Percentiles rank a stretch among this genome's conserved stretches.
These are phyloP conservation scores for Acorus gramineus DNA, from an alignment of 106 monocot genomes.

Conservation along the genomic window DNA sequence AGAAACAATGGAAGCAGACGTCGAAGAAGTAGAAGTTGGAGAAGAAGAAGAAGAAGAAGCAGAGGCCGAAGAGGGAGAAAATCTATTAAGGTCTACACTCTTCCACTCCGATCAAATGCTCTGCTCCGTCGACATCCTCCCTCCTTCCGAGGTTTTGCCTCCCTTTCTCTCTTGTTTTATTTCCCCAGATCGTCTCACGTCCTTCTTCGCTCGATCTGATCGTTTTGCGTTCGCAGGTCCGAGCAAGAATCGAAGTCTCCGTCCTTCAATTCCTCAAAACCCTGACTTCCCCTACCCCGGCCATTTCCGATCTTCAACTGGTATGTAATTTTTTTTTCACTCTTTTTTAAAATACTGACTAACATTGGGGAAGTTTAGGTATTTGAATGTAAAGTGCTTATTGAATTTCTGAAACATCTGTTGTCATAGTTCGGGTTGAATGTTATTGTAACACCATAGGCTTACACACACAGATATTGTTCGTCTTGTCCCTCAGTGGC, in stretches of 20 bases:
- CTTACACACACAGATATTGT: too few species aligned
- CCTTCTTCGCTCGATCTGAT: not conserved
- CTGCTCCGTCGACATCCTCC: slow-evolving; percentile 74
- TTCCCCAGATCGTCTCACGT: not conserved
- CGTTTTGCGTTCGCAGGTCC: slow-evolving; percentile 24
- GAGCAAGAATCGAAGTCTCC: slow-evolving; percentile 73
- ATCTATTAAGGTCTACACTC: slow-evolving; percentile 50
- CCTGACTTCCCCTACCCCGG: slow-evolving; percentile 42
- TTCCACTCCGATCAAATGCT: slow-evolving; percentile 79
- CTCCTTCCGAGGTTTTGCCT: slow-evolving; percentile 40
- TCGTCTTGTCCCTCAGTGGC: too few species aligned
- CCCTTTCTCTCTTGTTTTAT: not conserved
- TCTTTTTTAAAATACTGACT: not conserved
- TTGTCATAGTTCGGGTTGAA: too few species aligned
- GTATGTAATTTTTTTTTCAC: slow-evolving; percentile 22
- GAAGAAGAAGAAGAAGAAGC: too few species aligned
- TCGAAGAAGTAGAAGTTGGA: too few species aligned
- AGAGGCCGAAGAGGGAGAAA: too few species aligned
- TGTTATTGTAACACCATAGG: not conserved
- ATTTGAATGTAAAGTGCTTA: too few species aligned
- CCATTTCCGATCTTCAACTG: slow-evolving; percentile 52
- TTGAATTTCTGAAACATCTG: too few species aligned
- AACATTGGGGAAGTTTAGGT: too few species aligned
- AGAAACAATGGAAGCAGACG: too few species aligned
- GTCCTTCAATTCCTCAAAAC: slow-evolving; percentile 67